phyloP scores from a whole-genome alignment of 306 rosid genomes.

The Prunus padus region DNA sequence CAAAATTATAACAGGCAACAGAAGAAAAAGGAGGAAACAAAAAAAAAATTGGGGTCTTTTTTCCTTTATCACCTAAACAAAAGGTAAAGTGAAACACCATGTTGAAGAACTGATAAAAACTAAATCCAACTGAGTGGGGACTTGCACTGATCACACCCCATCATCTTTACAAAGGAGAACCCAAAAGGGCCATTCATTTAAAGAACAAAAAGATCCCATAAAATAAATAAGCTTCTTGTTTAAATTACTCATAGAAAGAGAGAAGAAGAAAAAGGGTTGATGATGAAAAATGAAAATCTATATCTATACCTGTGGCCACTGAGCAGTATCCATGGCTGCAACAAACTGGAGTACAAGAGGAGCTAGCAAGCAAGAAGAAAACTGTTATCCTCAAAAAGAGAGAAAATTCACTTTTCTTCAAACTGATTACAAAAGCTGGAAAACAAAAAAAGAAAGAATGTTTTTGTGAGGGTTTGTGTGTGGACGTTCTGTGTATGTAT shows the following conservation, averaged over 20 bases:
- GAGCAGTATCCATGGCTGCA: conserved; percentile 76
- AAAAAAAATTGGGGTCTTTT: conserved; percentile 15
- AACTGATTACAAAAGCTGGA: conserved; percentile 37
- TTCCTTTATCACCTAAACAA: conserved; percentile 35
- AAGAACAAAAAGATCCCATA: neutral
- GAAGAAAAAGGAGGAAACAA: neutral
- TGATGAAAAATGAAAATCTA: neutral
- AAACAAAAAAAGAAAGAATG: conserved; percentile 27
- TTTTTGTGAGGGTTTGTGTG: conserved; percentile 29
- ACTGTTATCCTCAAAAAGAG: conserved; percentile 11
- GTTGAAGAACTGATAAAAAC: conserved; percentile 35
- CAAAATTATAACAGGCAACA: conserved; percentile 10
- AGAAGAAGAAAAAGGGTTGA: neutral
- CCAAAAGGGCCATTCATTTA: neutral
- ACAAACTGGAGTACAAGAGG: conserved; percentile 6
- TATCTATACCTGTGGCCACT: conserved; percentile 72
- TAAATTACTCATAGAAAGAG: neutral
- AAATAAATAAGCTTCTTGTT: neutral
- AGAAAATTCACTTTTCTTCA: conserved; percentile 26
- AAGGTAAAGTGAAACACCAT: conserved; percentile 43
- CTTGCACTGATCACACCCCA: conserved; percentile 23
- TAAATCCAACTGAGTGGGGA: conserved; percentile 33
- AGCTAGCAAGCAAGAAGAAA: conserved; percentile 17
- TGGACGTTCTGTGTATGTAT: conserved; percentile 37
- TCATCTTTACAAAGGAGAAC: conserved; percentile 10